These are phyloP conservation scores for Podospora didyma DNA, from an alignment of 495 filamentous ascomycete species.

Conservation along the genomic window DNA sequence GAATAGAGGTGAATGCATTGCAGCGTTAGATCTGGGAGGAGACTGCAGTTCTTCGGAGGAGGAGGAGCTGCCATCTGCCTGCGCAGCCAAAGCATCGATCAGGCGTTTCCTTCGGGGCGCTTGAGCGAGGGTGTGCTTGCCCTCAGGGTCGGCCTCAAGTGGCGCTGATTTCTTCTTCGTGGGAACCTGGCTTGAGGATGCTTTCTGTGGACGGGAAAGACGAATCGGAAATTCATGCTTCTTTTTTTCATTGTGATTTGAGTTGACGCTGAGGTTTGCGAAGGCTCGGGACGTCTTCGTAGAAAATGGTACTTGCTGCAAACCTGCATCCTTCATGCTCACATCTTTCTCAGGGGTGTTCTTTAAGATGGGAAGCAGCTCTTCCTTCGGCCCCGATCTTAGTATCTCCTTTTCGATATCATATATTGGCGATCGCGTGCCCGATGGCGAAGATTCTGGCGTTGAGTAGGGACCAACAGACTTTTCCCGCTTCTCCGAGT, in stretches of 20 bases:
- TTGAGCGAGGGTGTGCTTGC: background rate
- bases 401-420: constrained; percentile 7
- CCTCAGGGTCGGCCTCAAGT: background rate
- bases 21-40: constrained; percentile 1
- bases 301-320: constrained; percentile 22
- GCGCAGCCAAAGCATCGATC: constrained; percentile 53
- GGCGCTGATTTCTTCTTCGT: constrained; percentile 12
- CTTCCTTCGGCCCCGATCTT: constrained; percentile 8
- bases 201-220: constrained; percentile 20
- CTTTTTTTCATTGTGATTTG: constrained; percentile 6
- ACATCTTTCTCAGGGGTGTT: constrained; percentile 25
- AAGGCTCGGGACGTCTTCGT: constrained; percentile 23
- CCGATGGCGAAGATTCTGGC: constrained; percentile 24
- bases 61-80: constrained; percentile 25
- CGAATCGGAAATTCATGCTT: constrained; percentile 38
- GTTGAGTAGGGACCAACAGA: constrained; percentile 21
- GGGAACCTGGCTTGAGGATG: constrained; percentile 4
- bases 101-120: constrained; percentile 41
- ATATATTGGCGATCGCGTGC: constrained; percentile 7
- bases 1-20: constrained; percentile 6
- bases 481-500: constrained; percentile 18
- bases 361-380: constrained; percentile 1
- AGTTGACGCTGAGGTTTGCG: constrained; percentile 20
- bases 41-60: constrained; percentile 9
- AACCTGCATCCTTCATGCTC: constrained; percentile 14